Evolutionary conservation across 2,329 filamentous ascomycete genomes (phyloP), one percentile per base, ranked within the genome.

Genomic region (Stagonosporopsis rhizophila): DNA sequence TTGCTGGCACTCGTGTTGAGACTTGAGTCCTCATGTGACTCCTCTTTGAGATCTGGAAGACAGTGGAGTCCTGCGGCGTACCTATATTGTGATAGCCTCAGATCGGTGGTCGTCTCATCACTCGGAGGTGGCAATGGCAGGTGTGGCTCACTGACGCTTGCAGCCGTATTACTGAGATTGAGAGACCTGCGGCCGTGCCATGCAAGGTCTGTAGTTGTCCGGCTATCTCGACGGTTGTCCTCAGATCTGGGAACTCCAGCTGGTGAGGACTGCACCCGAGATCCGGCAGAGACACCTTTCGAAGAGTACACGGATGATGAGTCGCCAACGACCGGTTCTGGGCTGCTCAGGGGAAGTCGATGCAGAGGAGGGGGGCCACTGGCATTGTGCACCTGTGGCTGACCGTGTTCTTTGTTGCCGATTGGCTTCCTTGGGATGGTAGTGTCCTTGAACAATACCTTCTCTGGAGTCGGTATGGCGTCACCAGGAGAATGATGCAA

Each of bases 21-120:
- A 55, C 78, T 79, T 59, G 79, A 77, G 56, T 80, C 79, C 47
- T 81, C 79, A 41, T 79, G 73, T 17, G 79, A 80, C 56, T 81
- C 80, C 60, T 82, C 80, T 52, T 81, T 81, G 28, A 82, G 64
- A 41, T 78, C 78, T 12, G 79, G 76, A 15, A 81, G 72, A 65
- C 77, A 66, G 28, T 66, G 66, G 39, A 65, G 44, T 7, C 60
- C 58, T 22, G 59, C 52, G 11, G 75, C 64, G 59, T 79, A 76
- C 45, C 64, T 60, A 44, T 69, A 74, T 20, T 59, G 49, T 11
- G 70, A 70, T 25, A 73, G 49, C 48, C 70, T 69, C 30, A 76
- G 54, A 51, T 74, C 68, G 15, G 74, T 75, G 14, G 70, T 72
- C 15, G 64, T 68, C n/a, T 70, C 66, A 19, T 74, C 71, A 35